Evolutionary conservation across 345 rosid species (phyloP), one percentile per base, ranked within the genome.

Genomic region (Eutrema japonicum): DNA sequence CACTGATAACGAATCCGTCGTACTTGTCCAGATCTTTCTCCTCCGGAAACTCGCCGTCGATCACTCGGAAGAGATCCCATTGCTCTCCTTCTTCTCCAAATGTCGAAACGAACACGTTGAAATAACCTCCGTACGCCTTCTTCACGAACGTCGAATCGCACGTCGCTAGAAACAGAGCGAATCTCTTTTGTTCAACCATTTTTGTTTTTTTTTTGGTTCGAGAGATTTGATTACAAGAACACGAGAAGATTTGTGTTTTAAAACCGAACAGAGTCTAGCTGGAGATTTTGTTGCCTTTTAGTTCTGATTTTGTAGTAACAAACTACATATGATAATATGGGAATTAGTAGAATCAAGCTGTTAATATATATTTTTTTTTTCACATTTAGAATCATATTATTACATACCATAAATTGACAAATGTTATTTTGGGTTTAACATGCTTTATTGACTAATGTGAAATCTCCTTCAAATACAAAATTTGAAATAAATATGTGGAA

Each of bases 1-100:
- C 98, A 40, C 93, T 91, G 18, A 94, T 66, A 1, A 94, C 86
- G 58, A 91, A 91, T 0, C 93, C 97, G 11, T 89, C 92, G 26
- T 91, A 94, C 4, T 77, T 73, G 3, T 84, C 63, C 10, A 94
- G 86, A 47, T 88, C 87, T 30, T 65, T 78, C 66, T 71, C 77
- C 46, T 85, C 87, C 6, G 97, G 97, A 71, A 94, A 94, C 58
- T 91, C 93, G 11, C 91, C 98, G 12, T 88, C 90, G 7, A 89
- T 87, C 57, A 94, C 95, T 50, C 89, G 78, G 47, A 81, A 89
- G 22, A 64, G 82, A 59, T 91, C 96, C 98, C 98, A 94, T 6
- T 51, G 70, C 50, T 94, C 97, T 16, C 90, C 90, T 26, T 82
- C 89, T 75, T 91, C 89, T 0, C 85, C 96, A 27, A 88, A 91